Base-by-base conservation (phyloP, 2,329 filamentous ascomycete genomes). In the Didymella exigua region DNA sequence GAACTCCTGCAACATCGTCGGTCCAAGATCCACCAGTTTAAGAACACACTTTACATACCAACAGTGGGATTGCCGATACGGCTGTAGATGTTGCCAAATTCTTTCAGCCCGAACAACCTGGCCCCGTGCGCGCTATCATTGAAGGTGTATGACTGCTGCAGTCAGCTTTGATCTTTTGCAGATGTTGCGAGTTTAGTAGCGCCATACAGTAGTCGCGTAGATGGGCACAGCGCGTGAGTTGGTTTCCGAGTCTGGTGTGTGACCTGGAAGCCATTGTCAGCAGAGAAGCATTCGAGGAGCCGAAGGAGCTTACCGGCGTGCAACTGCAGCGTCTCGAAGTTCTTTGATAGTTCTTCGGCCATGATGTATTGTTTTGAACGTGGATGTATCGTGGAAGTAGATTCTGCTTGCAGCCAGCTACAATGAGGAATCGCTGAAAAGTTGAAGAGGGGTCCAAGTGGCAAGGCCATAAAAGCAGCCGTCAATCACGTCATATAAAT, bases 21-120 rank as follows among this genome's bases (percentile, higher is more conserved):
- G 93, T 89, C 0, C 93, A 98, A 93, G 92, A 42, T 62, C 51
- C 21, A 29, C 26, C 11, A 23, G 13, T 29, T n/a, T 2, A 13
- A 18, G 5, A 7, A 10, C 8, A 14, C 11, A 11, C 1, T 2
- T 8, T 34, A 10, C 48, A 9, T 37, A 44, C 48, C 21, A 31
- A 95, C 89, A 0, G 93, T 98, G 2, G 93, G 93, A 43, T 67
- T 62, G 18, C 43, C 91, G 69, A 99, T 92, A 62, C 95, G 91
- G 75, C 89, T 95, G 83, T 99, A 99, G 76, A 98, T 96, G 79
- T 98, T 98, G 78, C 93, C 95, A 69, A 91, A 89, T 79, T 98
- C 92, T 81, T 98, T 96, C 76, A 99, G 90, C 73, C 91, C 90
- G 74, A 99, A 99, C 36, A 99, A 88, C 75, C 92, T 88, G 51